Evolutionary conservation across 2,329 filamentous ascomycete genomes (phyloP).

Genomic region (Cladosporium oxysporum): DNA sequence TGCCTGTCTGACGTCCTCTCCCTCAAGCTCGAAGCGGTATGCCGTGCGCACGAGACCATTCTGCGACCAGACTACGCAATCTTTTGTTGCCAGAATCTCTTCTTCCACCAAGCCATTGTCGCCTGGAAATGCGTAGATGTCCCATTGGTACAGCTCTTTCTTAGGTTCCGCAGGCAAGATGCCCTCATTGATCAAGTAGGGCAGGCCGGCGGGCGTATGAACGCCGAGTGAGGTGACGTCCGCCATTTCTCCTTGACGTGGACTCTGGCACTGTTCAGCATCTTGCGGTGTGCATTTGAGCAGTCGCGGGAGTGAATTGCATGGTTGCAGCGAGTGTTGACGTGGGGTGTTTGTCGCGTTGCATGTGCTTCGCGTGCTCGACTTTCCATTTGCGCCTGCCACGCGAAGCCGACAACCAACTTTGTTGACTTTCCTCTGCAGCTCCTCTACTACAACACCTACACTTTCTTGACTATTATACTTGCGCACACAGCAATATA

Average conservation of each 20-base stretch:
- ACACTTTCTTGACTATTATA: background rate
- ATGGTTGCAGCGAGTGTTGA: background rate
- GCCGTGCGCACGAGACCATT: conserved; percentile 81
- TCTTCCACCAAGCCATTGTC: conserved; percentile 59
- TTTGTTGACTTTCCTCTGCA: background rate
- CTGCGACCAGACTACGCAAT: conserved; percentile 84
- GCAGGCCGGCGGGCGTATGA: conserved; percentile 81
- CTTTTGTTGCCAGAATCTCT: conserved; percentile 74
- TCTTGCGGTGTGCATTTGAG: conserved; percentile 1
- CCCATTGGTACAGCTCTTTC: conserved; percentile 72
- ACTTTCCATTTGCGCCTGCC: background rate
- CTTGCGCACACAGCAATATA: background rate
- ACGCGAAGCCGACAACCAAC: background rate
- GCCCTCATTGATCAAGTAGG: conserved; percentile 78
- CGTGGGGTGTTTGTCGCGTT: conserved; percentile 12
- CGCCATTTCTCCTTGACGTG: conserved; percentile 64
- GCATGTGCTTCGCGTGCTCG: background rate
- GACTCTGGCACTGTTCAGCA: background rate
- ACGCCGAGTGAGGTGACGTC: conserved; percentile 86
- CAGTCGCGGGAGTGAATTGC: background rate
- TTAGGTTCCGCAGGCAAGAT: conserved; percentile 70
- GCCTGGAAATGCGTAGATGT: conserved; percentile 55
- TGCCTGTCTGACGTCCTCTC: conserved; percentile 82
- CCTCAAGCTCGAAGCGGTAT: conserved; percentile 83
- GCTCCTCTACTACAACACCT: background rate